Evolutionary conservation across 2,329 filamentous ascomycete genomes (phyloP).

Genomic region (Colletotrichum tamarilloi): DNA sequence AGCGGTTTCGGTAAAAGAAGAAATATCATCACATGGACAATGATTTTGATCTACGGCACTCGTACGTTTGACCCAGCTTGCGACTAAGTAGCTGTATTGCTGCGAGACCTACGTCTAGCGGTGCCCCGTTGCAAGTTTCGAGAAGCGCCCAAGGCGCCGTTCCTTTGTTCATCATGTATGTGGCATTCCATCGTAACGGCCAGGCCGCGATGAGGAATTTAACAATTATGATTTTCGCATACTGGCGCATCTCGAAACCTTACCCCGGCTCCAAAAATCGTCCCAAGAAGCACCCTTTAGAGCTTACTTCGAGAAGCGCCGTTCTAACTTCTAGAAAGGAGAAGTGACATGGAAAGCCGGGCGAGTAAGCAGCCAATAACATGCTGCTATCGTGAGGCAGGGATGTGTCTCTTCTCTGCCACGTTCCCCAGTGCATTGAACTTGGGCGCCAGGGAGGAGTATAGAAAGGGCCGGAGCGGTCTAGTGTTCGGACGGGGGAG

Average conservation of each 20-base stretch:
- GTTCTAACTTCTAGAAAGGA: not conserved
- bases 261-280: not conserved
- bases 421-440: slow-evolving; percentile 10
- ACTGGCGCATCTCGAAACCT: not conserved
- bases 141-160: not conserved
- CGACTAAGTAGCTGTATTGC: not conserved
- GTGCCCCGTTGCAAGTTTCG: not conserved
- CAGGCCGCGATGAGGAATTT: not conserved
- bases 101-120: not conserved
- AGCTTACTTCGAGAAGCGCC: slow-evolving; percentile 18
- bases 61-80: not conserved
- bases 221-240: too few relatives aligned
- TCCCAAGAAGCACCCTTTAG: not conserved
- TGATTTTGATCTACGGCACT: not conserved
- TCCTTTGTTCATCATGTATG: slow-evolving; percentile 4
- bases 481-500: slow-evolving; percentile 12
- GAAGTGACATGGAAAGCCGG: not conserved
- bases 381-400: not conserved
- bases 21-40: slow-evolving; percentile 21
- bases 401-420: not conserved
- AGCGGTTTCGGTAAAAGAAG: slow-evolving; percentile 15
- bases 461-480: not conserved
- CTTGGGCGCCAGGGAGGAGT: slow-evolving; percentile 11
- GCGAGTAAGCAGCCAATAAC: not conserved
- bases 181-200: not conserved